Conservation (phyloP, 768 basidiomycete genomes). For the Suillus clintonianus region DNA sequence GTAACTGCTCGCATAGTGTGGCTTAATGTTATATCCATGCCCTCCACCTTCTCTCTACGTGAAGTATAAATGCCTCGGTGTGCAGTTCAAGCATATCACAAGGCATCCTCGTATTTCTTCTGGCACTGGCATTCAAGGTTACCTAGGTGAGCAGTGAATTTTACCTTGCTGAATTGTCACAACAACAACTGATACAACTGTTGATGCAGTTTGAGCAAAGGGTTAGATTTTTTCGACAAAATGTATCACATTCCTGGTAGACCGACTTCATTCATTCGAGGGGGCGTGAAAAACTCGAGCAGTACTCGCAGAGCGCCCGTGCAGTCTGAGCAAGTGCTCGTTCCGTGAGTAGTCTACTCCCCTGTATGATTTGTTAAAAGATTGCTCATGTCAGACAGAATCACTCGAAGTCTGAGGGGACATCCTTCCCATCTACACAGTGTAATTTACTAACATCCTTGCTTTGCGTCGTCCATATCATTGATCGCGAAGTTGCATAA, state of each 20-base stretch:
- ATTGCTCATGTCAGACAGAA: neutral
- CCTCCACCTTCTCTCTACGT: neutral
- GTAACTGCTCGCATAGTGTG: neutral
- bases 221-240: neutral
- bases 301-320: neutral
- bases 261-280: conserved; percentile 1
- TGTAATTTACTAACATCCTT: neutral
- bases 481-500: neutral
- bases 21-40: neutral
- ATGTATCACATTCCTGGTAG: neutral
- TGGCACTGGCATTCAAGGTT: too few relatives aligned
- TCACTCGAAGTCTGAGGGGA: neutral
- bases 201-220: neutral
- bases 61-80: neutral
- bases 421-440: neutral
- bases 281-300: neutral
- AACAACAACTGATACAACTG: neutral
- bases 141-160: neutral
- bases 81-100: neutral
- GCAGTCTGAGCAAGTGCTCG: neutral
- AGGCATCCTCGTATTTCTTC: neutral
- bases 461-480: neutral
- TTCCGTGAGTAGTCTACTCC: neutral
- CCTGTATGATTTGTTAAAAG: neutral
- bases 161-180: neutral